Evolutionary conservation across 169 alveolate genomes (phyloP), one percentile per base, ranked within the genome.

Genomic region (Haemoproteus tartakovskyi): DNA sequence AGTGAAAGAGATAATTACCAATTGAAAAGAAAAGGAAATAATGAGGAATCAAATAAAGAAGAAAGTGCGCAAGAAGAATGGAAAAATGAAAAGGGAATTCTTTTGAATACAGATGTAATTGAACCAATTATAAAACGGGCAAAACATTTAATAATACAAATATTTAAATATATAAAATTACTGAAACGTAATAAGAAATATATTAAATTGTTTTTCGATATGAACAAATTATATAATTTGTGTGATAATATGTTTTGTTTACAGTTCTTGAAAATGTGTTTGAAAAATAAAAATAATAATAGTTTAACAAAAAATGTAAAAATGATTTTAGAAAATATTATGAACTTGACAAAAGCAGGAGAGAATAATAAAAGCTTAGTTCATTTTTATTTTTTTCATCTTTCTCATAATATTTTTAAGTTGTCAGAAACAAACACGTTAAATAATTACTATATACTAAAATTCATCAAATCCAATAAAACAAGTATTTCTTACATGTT

Each of bases 351-450:
- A 67, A 56, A 19, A 38, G 56, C 5, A 67, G 27, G 4, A 54
- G 60, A 41, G 82, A 67, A 12, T 67, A 43, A 36, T 70, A 67
- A 6, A 52, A n/a, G n/a, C n/a, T n/a, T 67, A 3, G 14, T 67
- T 37, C 82, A 52, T 16, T 67, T 70, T 0, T 54, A 67, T 41
- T 67, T 67, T 38, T 67, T 54, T 14, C 51, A 47, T 22, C 6
- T 67, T 5, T 40, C 82, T 2, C 82, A 67, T 40, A 60, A 67
- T 54, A 16, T 67, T 0, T 67, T 67, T 67, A 67, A 67, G 38
- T n/a, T 67, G 0, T 67, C 51, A 47, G 30, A 18, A 46, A 29
- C 45, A 12, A 67, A 67, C 18, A 67, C 57, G 0, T 38, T 67
- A 2, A 67, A 54, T 0, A 67, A 67, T 52, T 67, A 40, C 6